Percentiles rank a stretch among this genome's conserved stretches.
Evolutionary conservation across 768 basidiomycete species (phyloP).

Genomic region (Psilocybe cyanescens): DNA sequence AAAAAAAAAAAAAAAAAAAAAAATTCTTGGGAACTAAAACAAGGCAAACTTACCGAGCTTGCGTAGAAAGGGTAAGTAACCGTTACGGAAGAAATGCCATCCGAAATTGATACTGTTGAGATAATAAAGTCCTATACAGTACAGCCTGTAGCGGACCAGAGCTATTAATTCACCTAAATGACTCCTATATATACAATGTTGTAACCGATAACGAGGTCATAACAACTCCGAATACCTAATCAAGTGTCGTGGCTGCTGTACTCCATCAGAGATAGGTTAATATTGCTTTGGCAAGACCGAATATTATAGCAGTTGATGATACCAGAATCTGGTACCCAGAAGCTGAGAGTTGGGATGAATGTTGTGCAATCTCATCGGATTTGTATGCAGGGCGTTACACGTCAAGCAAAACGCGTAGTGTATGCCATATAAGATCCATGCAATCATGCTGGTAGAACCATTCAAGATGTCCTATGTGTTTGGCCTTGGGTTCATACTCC

Average conservation of each 20-base stretch:
- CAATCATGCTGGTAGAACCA: too few relatives aligned
- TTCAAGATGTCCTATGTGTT: too few relatives aligned
- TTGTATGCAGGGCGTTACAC: neutral
- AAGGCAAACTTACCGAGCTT: neutral
- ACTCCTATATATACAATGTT: too few relatives aligned
- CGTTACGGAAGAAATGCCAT: neutral
- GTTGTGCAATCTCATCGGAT: neutral
- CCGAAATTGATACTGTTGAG: neutral
- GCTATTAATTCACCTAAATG: too few relatives aligned
- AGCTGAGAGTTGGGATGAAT: neutral
- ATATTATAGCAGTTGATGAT: neutral
- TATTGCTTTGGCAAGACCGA: neutral
- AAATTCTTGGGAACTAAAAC: too few relatives aligned
- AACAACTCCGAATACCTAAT: slow-evolving; percentile 4
- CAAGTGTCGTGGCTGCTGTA: neutral
- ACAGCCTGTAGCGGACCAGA: neutral
- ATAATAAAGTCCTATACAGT: slow-evolving; percentile 2
- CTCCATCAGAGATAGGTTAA: neutral
- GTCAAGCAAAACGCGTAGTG: neutral
- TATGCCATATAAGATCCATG: neutral
- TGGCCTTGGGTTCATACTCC: too few relatives aligned
- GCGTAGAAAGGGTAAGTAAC: neutral
- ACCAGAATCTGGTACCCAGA: slow-evolving; percentile 1
- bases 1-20: too few relatives aligned
- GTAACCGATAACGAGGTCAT: neutral